Base-by-base conservation (phyloP, 495 filamentous ascomycete genomes). In the Talaromyces stipitatus region DNA sequence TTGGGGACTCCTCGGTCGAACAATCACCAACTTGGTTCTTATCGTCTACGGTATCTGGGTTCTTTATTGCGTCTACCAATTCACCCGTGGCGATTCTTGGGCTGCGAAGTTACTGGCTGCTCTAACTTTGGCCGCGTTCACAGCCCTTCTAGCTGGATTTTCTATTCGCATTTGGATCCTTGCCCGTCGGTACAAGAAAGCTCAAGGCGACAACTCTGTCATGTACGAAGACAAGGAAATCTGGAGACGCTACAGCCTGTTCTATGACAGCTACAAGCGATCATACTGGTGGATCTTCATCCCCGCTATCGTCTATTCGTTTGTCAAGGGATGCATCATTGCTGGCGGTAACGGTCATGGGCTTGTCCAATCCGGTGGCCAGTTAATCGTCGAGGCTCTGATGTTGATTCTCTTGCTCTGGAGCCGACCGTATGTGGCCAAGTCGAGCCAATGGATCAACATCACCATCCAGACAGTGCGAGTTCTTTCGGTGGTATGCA, bases 261-360 rank as follows among this genome's bases (percentile, higher is more conserved):
- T 98, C 77, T 98, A 98, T 72, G 94, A 98, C 62, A 87, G 85
- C 61, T 97, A 94, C 72, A 90, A 92, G 70, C 87, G 85, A 64
- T 84, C 86, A 61, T 95, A 90, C 72, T 98, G 92, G 92, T 97
- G 92, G 91, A 67, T 97, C 8, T 98, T 98, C 68, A 80, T 98
- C 11, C 94, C 94, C 6, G 78, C 81, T 46, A 96, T 98, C 70
- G 50, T 94, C 54, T 98, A 97, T 77, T 89, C 92, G 78, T 92
- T 97, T 64, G 87, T 83, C 62, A 95, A 91, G 71, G 91, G 91
- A 46, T 87, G 83, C 43, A 84, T 95, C 50, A 85, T 98, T 60
- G 94, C 94, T 29, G 91, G 83, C 43, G 90, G 82, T 14, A 85
- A 96, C 61, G 94, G 92, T 9, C 85, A 95, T 65, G 94, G 94